Conservation (phyloP, 1,284 basidiomycete genomes). For the Boletus putidus region DNA sequence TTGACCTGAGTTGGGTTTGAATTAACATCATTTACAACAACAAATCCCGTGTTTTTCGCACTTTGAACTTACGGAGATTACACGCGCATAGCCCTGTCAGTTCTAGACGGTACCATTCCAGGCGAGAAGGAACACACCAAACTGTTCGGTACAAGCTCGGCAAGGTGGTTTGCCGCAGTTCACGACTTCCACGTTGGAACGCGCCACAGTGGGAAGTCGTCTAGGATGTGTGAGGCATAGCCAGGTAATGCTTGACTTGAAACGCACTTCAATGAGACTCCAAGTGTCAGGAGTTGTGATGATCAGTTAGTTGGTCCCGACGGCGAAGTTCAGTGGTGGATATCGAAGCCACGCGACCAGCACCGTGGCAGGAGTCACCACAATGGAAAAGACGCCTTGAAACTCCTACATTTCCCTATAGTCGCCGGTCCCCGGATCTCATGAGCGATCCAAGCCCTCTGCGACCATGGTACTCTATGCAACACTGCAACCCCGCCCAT, state of each 20-base stretch:
- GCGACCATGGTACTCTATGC: not conserved
- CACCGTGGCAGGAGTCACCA: not conserved
- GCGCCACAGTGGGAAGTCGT: slow-evolving; percentile 1
- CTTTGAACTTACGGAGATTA: slow-evolving; percentile 28
- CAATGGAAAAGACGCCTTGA: not conserved
- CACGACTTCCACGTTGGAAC: slow-evolving; percentile 13
- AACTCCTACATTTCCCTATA: slow-evolving; percentile 11
- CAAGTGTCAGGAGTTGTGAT: not conserved
- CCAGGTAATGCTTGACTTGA: not conserved
- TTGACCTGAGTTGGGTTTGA: not conserved
- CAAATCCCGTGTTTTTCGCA: not conserved
- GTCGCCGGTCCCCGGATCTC: slow-evolving; percentile 24
- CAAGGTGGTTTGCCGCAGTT: slow-evolving; percentile 1
- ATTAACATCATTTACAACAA: not conserved
- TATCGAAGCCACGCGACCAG: not conserved
- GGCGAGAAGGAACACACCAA: slow-evolving; percentile 11
- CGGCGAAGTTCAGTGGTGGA: not conserved
- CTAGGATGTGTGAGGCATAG: not conserved
- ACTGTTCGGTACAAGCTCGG: slow-evolving; percentile 6
- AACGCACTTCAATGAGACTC: slow-evolving; percentile 1
- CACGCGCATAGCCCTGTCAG: slow-evolving; percentile 18
- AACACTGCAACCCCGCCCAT: not conserved
- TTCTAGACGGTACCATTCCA: slow-evolving; percentile 13
- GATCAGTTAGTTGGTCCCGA: not conserved
- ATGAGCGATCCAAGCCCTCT: not conserved